Evolutionary conservation across 1,284 basidiomycete genomes (phyloP), one percentile per base, ranked within the genome.

Genomic region (Phellopilus nigrolimitatus): DNA sequence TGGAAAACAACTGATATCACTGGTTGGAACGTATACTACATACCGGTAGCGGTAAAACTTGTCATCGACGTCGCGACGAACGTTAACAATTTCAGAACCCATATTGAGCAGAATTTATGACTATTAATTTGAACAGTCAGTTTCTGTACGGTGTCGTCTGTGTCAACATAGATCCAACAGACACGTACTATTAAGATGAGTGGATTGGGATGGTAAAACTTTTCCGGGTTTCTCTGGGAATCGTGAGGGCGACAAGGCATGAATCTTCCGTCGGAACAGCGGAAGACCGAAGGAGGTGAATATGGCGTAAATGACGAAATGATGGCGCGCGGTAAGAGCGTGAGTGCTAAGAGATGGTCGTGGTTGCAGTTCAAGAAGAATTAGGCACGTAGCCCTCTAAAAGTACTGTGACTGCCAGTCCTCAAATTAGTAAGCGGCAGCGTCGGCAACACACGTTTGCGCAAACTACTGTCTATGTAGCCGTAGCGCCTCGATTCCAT

Each of bases 61-160:
- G 76, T 91, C 86, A 71, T 97, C 92, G 75, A 98, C 94, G 76
- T 98, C 95, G 66, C 95, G 92, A 74, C 95, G 91, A 70, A 99
- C 92, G 78, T 99, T 99, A 57, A 99, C 91, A 66, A 89, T 72
- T 70, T 77, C 81, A 67, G 73, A 76, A 75, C 91, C 87, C 92
- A 95, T 95, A 66, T 70, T 94, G 85, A 76, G 75, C 71, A 67
- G 54, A 57, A 63, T 60, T 67, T 34, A 88, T 61, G 79, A 82
- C 84, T 88, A 54, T 9, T 52, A 34, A 15, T 4, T 8, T 17
- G 46, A 47, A n/a, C n/a, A n/a, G 25, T 42, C 15, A 37, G 10
- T 10, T 15, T 36, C 15, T n/a, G n/a, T n/a, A n/a, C n/a, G n/a
- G n/a, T n/a, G n/a, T n/a, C n/a, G n/a, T n/a, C n/a, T n/a, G n/a